Percentiles rank a stretch among this genome's conserved stretches.
Conservation (phyloP, 768 basidiomycete species). For the Suillus tomentosus region DNA sequence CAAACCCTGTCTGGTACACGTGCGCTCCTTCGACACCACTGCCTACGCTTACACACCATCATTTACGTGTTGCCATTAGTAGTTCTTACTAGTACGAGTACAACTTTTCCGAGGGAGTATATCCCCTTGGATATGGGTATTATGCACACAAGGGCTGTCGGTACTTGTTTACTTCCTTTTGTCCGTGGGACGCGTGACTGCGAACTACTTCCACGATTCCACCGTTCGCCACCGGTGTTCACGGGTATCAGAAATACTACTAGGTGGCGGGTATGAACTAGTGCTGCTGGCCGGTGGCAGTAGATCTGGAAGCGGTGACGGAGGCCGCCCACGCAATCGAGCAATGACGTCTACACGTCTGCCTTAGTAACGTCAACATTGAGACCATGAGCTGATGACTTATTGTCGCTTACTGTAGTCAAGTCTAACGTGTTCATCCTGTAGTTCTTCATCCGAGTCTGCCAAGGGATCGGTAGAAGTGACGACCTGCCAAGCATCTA, state of each 20-base stretch:
- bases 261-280: conserved; percentile 7
- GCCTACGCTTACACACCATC: not conserved
- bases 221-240: conserved; percentile 40
- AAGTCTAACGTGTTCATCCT: conserved; percentile 59
- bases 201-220: conserved; percentile 37
- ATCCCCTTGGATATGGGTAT: not conserved
- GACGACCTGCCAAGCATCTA: conserved; percentile 77
- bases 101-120: not conserved
- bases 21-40: conserved; percentile 4
- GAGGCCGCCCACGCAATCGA: conserved; percentile 51
- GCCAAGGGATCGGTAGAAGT: conserved; percentile 62
- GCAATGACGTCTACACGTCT: conserved; percentile 55
- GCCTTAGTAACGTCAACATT: conserved; percentile 32
- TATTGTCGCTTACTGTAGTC: conserved; percentile 60
- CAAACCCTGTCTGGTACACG: not conserved
- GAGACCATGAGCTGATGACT: not conserved
- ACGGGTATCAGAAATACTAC: conserved; percentile 24
- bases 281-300: conserved; percentile 5
- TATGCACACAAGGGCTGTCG: not conserved
- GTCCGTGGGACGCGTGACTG: not conserved
- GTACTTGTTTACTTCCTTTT: conserved; percentile 1
- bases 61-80: conserved; percentile 7
- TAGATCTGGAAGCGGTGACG: conserved; percentile 45
- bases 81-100: conserved; percentile 5
- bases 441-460: conserved; percentile 74